phyloP scores from a whole-genome alignment of 345 rosid species.

The Crucihimalaya himalaica region DNA sequence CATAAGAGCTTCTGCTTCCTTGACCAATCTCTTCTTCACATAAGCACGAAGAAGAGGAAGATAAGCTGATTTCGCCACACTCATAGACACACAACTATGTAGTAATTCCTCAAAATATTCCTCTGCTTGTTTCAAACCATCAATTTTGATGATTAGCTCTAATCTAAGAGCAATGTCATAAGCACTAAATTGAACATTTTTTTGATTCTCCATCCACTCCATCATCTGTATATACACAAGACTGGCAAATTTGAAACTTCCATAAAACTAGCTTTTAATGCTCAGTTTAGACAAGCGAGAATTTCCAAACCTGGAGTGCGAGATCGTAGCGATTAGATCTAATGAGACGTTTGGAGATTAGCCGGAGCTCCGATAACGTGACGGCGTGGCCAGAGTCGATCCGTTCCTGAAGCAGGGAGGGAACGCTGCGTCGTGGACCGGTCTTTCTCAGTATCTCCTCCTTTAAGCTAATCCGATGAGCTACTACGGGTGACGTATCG shows the following conservation, averaged over 20 bases:
- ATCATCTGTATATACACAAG: slow-evolving; percentile 40
- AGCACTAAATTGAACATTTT: slow-evolving; percentile 30
- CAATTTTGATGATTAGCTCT: slow-evolving; percentile 49
- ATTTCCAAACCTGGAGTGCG: slow-evolving; percentile 54
- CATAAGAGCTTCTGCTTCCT: slow-evolving; percentile 60
- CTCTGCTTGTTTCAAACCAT: slow-evolving; percentile 49
- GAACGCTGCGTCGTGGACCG: slow-evolving; percentile 34
- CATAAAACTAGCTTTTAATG: background rate
- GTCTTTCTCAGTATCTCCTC: slow-evolving; percentile 45
- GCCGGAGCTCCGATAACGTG: slow-evolving; percentile 47
- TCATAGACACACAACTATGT: slow-evolving; percentile 16
- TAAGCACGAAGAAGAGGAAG: slow-evolving; percentile 55
- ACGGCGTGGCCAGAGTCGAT: slow-evolving; percentile 45
- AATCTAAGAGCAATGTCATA: slow-evolving; percentile 46
- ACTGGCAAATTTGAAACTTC: background rate
- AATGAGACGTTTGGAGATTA: slow-evolving; percentile 40
- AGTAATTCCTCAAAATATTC: slow-evolving; percentile 43
- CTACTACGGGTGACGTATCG: background rate
- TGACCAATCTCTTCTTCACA: slow-evolving; percentile 45
- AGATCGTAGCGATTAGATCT: slow-evolving; percentile 48
- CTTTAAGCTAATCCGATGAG: slow-evolving; percentile 22
- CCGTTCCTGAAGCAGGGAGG: slow-evolving; percentile 45
- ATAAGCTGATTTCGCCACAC: slow-evolving; percentile 45
- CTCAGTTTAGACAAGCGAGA: background rate
- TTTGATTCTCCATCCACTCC: slow-evolving; percentile 55